phyloP scores from a whole-genome alignment of 768 basidiomycete genomes.

The Xerocomellus chrysenteron region DNA sequence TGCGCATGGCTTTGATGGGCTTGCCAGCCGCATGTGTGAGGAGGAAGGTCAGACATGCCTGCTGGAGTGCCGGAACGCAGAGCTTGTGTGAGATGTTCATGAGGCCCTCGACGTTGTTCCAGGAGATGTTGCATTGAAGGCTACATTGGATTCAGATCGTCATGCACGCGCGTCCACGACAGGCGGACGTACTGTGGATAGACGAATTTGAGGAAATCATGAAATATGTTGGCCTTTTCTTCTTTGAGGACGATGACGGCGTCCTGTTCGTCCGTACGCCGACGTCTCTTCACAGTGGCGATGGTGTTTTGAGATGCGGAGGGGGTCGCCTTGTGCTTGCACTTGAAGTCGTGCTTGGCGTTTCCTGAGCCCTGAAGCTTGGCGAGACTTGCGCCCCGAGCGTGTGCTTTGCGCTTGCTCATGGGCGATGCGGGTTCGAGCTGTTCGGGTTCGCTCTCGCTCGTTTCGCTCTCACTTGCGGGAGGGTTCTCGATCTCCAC shows the following conservation, averaged over 20 bases:
- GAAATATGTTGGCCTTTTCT: slow-evolving; percentile 85
- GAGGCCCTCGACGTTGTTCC: slow-evolving; percentile 91
- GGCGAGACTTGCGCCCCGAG: slow-evolving; percentile 54
- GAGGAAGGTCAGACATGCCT: slow-evolving; percentile 82
- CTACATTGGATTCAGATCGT: slow-evolving; percentile 35
- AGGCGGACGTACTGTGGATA: slow-evolving; percentile 77
- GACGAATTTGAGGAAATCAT: slow-evolving; percentile 90
- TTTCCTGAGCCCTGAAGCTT: slow-evolving; percentile 49
- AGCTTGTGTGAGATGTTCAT: slow-evolving; percentile 92
- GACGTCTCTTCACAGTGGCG: slow-evolving; percentile 41
- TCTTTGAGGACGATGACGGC: slow-evolving; percentile 90
- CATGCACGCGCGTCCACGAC: not conserved
- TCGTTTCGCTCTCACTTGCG: slow-evolving; percentile 34
- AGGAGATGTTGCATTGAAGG: slow-evolving; percentile 89
- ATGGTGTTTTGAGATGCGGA: slow-evolving; percentile 34
- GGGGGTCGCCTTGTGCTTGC: slow-evolving; percentile 19
- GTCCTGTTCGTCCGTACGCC: slow-evolving; percentile 55
- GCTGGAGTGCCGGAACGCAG: slow-evolving; percentile 77
- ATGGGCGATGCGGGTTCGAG: slow-evolving; percentile 13
- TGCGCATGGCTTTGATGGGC: slow-evolving; percentile 90
- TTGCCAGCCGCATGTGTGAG: slow-evolving; percentile 90
- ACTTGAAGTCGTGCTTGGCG: slow-evolving; percentile 24
- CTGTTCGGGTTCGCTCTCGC: slow-evolving; percentile 38
- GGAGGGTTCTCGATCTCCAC: slow-evolving; percentile 38
- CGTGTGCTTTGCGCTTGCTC: slow-evolving; percentile 35